Base-by-base conservation (phyloP, 2,329 filamentous ascomycete species). In the Phyllosticta citrichinensis region DNA sequence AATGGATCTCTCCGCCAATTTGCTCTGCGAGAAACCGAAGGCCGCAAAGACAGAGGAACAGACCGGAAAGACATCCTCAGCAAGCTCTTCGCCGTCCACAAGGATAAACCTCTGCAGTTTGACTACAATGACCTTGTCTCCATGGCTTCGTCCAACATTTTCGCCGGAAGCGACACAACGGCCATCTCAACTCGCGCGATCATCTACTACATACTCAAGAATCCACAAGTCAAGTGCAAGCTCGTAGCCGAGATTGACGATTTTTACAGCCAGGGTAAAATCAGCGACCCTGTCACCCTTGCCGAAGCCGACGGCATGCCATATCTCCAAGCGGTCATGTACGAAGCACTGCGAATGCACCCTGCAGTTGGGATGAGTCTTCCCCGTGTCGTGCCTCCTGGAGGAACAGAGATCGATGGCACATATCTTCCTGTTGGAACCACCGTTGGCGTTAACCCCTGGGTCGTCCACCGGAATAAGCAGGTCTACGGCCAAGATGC, bases 161-260 rank as follows among this genome's bases (percentile, higher is more conserved):
- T 73, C 27, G 77, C 76, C 5, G 76, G 75, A 11, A 71, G 70
- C 10, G 77, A 79, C 58, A 79, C 76, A 0, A 79, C 76, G 5
- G 74, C 73, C 20, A 72, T 75, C n/a, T 71, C 71, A 1, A 68
- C 71, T 2, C 65, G 67, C 6, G 64, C 64, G 10, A 65, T 69
- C 5, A 54, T 67, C 1, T 70, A 68, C 56, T 64, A 69, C 52
- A 60, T 70, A 2, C 63, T 65, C 54, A 67, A 65, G 40, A 55
- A 67, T 3, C 67, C 66, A 2, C 27, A 54, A 14, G 63, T 56
- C 20, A 66, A 66, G 53, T 27, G 58, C 35, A 65, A 62, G 63
- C 65, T 17, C 66, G 67, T 64, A 63, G 66, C 60, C 1, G 68
- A 71, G 52, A 61, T 71, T 4, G 66, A 70, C 22, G 54, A 61